Evolutionary conservation across 306 rosid species (phyloP).

Genomic region (Rubus idaeus): DNA sequence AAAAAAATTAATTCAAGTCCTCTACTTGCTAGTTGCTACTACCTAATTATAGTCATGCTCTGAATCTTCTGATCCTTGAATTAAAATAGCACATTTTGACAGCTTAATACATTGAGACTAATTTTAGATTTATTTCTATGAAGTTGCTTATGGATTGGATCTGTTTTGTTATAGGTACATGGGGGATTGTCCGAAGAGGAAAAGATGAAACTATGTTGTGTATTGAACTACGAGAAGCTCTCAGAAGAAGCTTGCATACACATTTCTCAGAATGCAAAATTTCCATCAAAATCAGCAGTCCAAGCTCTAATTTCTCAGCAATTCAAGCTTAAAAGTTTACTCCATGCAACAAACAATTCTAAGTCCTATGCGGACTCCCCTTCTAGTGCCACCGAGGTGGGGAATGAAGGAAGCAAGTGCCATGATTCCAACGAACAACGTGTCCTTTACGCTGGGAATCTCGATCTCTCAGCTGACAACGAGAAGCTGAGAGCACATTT

Average conservation of each 20-base stretch:
- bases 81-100: not conserved
- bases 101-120: not conserved
- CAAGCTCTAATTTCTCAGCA: conserved; percentile 63
- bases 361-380: conserved; percentile 42
- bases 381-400: conserved; percentile 28
- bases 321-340: conserved; percentile 58
- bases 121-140: not conserved
- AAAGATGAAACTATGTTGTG: conserved; percentile 63
- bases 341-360: conserved; percentile 38
- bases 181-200: conserved; percentile 74
- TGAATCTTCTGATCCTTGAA: not conserved
- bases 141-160: conserved; percentile 21
- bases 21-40: not conserved
- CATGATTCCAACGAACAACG: conserved; percentile 48
- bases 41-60: not conserved
- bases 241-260: conserved; percentile 60
- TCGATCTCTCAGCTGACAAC: conserved; percentile 49
- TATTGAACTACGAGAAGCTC: conserved; percentile 72
- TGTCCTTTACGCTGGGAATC: conserved; percentile 55
- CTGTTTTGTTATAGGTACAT: conserved; percentile 59
- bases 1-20: conserved; percentile 5
- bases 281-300: conserved; percentile 65
- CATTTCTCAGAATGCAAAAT: conserved; percentile 62
- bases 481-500: conserved; percentile 65
- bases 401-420: conserved; percentile 40